Evolutionary conservation across 805 yeast genomes (phyloP), one percentile per base, ranked within the genome.

Genomic region (Starmerella bombi): DNA sequence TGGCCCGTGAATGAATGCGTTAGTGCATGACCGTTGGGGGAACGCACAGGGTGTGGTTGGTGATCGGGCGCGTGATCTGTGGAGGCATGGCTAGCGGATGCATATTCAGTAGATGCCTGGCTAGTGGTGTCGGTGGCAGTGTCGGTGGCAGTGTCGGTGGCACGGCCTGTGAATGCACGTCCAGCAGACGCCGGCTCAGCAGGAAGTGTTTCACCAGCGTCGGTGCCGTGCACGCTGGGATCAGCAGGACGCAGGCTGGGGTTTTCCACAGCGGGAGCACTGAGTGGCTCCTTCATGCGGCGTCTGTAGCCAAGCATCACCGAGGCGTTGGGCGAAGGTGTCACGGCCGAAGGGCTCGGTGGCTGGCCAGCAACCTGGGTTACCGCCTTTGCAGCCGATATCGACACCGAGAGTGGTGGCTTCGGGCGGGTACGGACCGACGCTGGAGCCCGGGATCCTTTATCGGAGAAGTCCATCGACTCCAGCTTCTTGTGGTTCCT

Each of bases 281-380:
- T n/a, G n/a, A n/a, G n/a, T n/a, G 27, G 7, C 12, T 23, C 27
- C 27, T 23, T 23, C 31, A 28, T 42, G 18, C 38, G 37, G 14
- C 50, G 49, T 6, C 50, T 34, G 37, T 47, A 47, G 17, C 50
- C 46, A n/a, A 47, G 44, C 49, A 47, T 42, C 3, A 17, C 43
- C 22, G 50, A 47, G 8, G 49, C 50, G 15, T 33, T 48, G 5
- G 48, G 49, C 12, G 49, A 39, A 14, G 50, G 50, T n/a, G 48
- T 40, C 10, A 42, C 49, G 6, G 49, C 42, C 7, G 50, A 47
- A 3, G 50, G 50, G 31, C 47, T 42, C 17, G 49, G 48, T 12
- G 49, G 50, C 37, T 47, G 50, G 31, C 40, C 49, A 12, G 46
- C 43, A 16, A 46, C 45, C 3, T 40, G 37, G 12, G 50, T 43